Evolutionary conservation across 306 rosid species (phyloP), one percentile per base, ranked within the genome.

Genomic region (apple (Malus domestica)): DNA sequence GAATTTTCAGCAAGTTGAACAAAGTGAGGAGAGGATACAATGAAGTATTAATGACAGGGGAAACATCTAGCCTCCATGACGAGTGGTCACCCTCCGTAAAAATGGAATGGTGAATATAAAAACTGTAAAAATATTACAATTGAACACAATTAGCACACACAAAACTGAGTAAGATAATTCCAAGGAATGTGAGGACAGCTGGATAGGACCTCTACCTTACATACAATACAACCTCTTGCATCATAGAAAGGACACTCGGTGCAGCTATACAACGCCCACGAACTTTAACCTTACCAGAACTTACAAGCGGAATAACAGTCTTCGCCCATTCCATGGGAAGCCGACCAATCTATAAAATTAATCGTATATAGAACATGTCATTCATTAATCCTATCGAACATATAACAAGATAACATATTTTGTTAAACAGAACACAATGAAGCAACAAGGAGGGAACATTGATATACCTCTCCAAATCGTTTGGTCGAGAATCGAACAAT

Each of bases 241-340:
- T 90, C 79, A 83, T 85, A 27, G 76, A 80, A n/a, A 93, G 88
- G 71, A 45, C 78, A 8, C 76, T 4, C 0, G 96, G 95, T 0
- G 88, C 88, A 27, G 90, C 96, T 76, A 93, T 52, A 71, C 93
- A 91, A 13, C 98, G 83, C 13, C 90, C 98, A 51, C 61, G 64
- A 80, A 86, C 83, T 83, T 65, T 87, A 68, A 93, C 90, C 78
- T 78, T 91, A 30, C 83, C 79, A 14, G 96, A 87, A 27, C 57
- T 70, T 58, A 89, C 78, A 72, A 91, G 93, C 3, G 96, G 97
- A 79, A 82, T 75, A 12, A 93, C 80, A 79, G 74, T 67, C 62
- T 88, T 89, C 14, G 89, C 96, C 98, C 97, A 91, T 71, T 91
- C 97, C 97, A 91, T 93, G 45, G 89, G 93, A 79, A 93, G 82